Base-by-base conservation (phyloP, 2,329 filamentous ascomycete genomes). In the Ascochyta rabiei region DNA sequence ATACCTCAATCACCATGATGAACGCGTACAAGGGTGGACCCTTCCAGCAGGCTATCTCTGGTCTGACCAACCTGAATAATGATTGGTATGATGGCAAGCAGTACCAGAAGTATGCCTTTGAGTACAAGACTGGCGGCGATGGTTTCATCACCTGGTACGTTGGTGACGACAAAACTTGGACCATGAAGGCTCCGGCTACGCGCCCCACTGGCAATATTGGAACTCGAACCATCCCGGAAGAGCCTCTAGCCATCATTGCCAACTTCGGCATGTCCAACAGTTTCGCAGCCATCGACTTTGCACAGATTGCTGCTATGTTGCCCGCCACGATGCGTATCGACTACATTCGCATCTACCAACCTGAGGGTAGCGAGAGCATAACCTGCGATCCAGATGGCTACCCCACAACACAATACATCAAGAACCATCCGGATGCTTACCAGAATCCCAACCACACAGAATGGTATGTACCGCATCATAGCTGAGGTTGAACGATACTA, bases 181-280 rank as follows among this genome's bases (percentile, higher is more conserved):
- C 84, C 33, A 72, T 89, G 49, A 80, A 85, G 56, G 82, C 76
- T 28, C 76, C 82, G 34, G 79, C 87, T 2, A 75, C 89, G 15
- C 83, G 86, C 5, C 84, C 86, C 1, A 90, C 89, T 58, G 88
- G 87, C 53, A 90, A 90, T 66, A 76, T 90, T 52, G 87, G 86
- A 6, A 84, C 87, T 62, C 79, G 88, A 60, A 74, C 82, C 18
- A 83, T 90, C 46, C 86, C 87, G 0, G 76, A 85, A 61, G 88
- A 90, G 67, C 88, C 88, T 2, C 81, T 90, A 84, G 70, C 85
- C 1, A 75, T 90, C 16, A 79, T 90, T 62, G 80, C 86, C 76
- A 90, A 90, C 67, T 83, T 89, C 64, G 88, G 88, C 64, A 89
- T 90, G 83, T 86, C 84, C 4, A 80, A 81, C 64, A 84, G 82